A percentile compares a stretch with the other conserved stretches of the same genome.
Conservation (phyloP, 2,329 filamentous ascomycete species). For the Microsporum audouinii region DNA sequence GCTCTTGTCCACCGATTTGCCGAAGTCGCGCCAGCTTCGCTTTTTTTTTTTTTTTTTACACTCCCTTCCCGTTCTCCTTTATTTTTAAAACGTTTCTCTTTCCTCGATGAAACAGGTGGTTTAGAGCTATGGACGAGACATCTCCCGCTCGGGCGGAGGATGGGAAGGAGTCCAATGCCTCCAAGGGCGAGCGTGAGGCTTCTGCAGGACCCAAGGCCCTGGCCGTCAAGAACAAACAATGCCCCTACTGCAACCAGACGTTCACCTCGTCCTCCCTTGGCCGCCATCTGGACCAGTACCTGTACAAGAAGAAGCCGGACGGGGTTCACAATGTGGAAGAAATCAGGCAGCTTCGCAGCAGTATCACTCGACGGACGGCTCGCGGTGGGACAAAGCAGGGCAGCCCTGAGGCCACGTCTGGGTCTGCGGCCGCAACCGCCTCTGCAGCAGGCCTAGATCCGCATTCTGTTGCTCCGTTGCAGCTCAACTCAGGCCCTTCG, state of each 20-base stretch:
- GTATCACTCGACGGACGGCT: constrained; percentile 76
- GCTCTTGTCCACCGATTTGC: neutral
- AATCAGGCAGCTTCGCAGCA: constrained; percentile 69
- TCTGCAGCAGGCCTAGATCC: constrained; percentile 23
- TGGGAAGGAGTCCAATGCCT: constrained; percentile 7
- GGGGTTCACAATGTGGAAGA: constrained; percentile 83
- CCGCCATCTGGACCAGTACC: constrained; percentile 85
- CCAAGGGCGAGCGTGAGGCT: constrained; percentile 2
- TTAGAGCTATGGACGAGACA: constrained; percentile 9
- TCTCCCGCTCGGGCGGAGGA: constrained; percentile 7
- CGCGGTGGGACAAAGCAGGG: constrained; percentile 54
- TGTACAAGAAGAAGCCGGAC: constrained; percentile 88
- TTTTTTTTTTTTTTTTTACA: neutral
- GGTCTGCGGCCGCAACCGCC: neutral
- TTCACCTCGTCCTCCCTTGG: constrained; percentile 93
- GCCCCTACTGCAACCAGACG: constrained; percentile 74
- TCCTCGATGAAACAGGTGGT: neutral
- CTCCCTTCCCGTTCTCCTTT: neutral
- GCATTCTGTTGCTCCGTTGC: constrained; percentile 23
- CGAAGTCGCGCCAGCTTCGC: neutral
- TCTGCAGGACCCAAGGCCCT: constrained; percentile 24
- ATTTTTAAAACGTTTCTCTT: neutral
- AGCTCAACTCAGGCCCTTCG: constrained; percentile 22
- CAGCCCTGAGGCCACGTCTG: constrained; percentile 41
- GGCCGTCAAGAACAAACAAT: constrained; percentile 71